Conservation (phyloP, 2,329 filamentous ascomycete genomes). For the Fusarium humuli region DNA sequence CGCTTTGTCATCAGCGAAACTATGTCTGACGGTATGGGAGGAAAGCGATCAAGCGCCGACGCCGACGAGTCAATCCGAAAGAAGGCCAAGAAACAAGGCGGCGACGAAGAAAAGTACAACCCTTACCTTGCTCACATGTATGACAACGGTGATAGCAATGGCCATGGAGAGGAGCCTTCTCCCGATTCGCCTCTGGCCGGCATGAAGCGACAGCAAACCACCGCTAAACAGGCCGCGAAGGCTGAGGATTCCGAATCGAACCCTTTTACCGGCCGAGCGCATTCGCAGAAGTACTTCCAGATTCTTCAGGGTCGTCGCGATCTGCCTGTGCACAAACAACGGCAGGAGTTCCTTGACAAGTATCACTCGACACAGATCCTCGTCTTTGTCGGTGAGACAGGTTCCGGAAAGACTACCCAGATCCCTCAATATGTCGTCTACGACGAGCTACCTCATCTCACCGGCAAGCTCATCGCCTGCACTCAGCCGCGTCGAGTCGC, state of each 20-base stretch:
- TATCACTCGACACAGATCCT: slow-evolving; percentile 96
- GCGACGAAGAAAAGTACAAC: slow-evolving; percentile 65
- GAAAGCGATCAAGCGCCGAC: slow-evolving; percentile 60
- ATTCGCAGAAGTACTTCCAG: slow-evolving; percentile 87
- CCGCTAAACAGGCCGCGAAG: slow-evolving; percentile 75
- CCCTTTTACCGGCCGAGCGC: slow-evolving; percentile 82
- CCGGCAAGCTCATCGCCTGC: slow-evolving; percentile 92
- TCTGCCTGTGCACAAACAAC: slow-evolving; percentile 91
- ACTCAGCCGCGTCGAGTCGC: slow-evolving; percentile 98
- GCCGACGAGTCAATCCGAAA: slow-evolving; percentile 56
- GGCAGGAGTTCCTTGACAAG: slow-evolving; percentile 90
- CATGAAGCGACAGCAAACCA: slow-evolving; percentile 84
- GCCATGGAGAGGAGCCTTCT: slow-evolving; percentile 51
- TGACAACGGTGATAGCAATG: slow-evolving; percentile 60
- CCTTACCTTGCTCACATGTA: slow-evolving; percentile 94
- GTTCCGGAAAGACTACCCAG: slow-evolving; percentile 99
- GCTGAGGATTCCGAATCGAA: slow-evolving; percentile 86
- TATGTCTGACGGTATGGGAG: slow-evolving; percentile 57
- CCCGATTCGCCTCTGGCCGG: slow-evolving; percentile 66
- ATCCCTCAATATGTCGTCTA: slow-evolving; percentile 98
- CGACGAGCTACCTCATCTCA: slow-evolving; percentile 90
- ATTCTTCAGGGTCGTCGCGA: slow-evolving; percentile 87
- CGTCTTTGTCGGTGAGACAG: slow-evolving; percentile 98
- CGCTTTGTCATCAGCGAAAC: slow-evolving; percentile 16
- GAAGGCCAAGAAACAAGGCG: slow-evolving; percentile 57